Evolutionary conservation across 306 rosid species (phyloP).

Genomic region (Cyclanthera cordifolia): DNA sequence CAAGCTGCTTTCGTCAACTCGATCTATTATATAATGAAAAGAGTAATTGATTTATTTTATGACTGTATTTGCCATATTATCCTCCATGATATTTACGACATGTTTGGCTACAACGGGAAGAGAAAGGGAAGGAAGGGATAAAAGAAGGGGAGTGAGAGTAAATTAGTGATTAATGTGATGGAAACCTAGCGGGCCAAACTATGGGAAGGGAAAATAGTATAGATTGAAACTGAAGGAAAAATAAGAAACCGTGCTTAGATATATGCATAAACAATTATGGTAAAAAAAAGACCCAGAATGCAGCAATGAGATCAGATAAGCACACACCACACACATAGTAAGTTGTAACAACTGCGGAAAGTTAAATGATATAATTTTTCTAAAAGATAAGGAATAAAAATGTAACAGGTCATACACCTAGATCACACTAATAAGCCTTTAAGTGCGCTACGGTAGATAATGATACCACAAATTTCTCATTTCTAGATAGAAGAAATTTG

Average conservation of each 20-base stretch:
- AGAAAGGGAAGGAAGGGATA: too few relatives aligned
- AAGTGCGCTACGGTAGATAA: neutral
- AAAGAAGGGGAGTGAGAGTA: too few relatives aligned
- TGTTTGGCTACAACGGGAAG: too few relatives aligned
- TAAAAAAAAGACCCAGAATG: neutral
- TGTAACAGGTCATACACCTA: neutral
- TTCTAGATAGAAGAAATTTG: neutral
- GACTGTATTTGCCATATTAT: neutral
- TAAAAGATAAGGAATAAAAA: neutral
- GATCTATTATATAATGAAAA: neutral
- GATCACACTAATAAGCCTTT: neutral
- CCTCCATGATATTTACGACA: too few relatives aligned
- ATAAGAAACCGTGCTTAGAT: neutral
- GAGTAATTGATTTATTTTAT: neutral
- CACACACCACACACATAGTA: too few relatives aligned
- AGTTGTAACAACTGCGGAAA: neutral
- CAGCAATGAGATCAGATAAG: neutral
- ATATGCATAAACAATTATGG: neutral
- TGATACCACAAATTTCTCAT: neutral
- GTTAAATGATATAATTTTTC: neutral
- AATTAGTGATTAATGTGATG: too few relatives aligned
- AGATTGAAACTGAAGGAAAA: neutral
- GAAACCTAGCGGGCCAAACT: too few relatives aligned
- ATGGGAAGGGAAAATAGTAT: too few relatives aligned
- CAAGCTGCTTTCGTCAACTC: neutral